These are phyloP conservation scores for Populus euphratica DNA, from an alignment of 345 rosid species.

Conservation along the genomic window DNA sequence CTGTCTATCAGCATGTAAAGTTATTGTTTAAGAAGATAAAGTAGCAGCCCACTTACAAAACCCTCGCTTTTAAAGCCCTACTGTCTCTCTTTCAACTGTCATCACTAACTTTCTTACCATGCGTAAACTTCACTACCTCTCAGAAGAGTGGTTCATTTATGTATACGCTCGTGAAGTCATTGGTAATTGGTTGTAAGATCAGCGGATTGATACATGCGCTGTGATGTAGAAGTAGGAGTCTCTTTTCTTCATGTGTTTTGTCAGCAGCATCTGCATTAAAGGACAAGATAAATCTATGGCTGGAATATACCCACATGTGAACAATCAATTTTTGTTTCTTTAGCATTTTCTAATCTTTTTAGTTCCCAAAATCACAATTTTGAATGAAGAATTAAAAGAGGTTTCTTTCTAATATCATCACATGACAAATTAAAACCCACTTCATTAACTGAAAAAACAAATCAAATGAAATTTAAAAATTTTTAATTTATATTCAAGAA, in stretches of 20 bases:
- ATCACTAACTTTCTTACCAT: background rate
- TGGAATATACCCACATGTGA: slow-evolving; percentile 3
- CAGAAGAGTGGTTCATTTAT: background rate
- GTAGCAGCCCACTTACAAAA: background rate
- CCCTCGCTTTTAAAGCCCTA: background rate
- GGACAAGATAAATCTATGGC: background rate
- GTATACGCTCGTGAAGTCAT: slow-evolving; percentile 3
- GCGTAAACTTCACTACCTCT: background rate
- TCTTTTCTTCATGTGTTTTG: background rate
- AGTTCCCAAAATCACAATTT: background rate
- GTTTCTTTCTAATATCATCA: too few relatives aligned
- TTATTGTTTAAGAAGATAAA: background rate
- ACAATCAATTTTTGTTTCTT: background rate
- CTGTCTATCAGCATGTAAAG: background rate
- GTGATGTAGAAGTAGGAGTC: background rate
- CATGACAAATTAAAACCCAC: too few relatives aligned
- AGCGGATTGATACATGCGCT: background rate
- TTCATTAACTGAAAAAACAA: too few relatives aligned
- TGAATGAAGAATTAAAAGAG: too few relatives aligned
- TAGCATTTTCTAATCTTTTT: background rate
- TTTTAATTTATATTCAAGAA: too few relatives aligned
- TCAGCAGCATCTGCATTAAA: too few relatives aligned
- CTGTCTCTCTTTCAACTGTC: background rate
- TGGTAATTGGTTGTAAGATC: background rate
- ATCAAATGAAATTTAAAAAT: too few relatives aligned